Conservation (phyloP, 257 asterid genomes). For the Solanum rostratum region DNA sequence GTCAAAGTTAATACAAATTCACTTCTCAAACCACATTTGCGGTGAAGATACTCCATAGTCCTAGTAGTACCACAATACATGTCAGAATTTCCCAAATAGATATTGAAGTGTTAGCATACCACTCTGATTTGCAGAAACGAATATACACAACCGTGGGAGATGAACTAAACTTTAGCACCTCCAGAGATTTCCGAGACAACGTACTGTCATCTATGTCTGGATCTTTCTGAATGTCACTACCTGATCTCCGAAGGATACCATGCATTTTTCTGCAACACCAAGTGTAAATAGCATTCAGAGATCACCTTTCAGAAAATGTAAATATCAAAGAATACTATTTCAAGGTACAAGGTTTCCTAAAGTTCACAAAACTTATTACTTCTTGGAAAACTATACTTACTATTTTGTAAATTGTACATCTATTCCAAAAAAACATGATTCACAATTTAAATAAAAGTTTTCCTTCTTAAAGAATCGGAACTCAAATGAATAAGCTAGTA, state of each 20-base stretch:
- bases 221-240: slow-evolving; percentile 1
- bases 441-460: background rate
- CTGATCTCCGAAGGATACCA: background rate
- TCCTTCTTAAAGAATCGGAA: background rate
- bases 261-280: slow-evolving; percentile 2
- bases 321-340: background rate
- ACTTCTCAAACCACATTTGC: background rate
- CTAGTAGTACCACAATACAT: background rate
- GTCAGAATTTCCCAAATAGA: background rate
- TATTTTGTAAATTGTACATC: background rate
- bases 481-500: background rate
- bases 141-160: background rate
- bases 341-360: background rate
- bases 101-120: background rate
- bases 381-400: background rate
- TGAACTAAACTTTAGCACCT: background rate
- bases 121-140: background rate
- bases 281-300: background rate
- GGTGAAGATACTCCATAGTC: slow-evolving; percentile 4
- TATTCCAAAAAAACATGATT: background rate
- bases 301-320: background rate
- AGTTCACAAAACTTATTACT: background rate
- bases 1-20: background rate
- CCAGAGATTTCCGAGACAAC: background rate
- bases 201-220: background rate